phyloP scores from a whole-genome alignment of 371 early-diverging fungal genomes.

The Actinomortierella wolfii region DNA sequence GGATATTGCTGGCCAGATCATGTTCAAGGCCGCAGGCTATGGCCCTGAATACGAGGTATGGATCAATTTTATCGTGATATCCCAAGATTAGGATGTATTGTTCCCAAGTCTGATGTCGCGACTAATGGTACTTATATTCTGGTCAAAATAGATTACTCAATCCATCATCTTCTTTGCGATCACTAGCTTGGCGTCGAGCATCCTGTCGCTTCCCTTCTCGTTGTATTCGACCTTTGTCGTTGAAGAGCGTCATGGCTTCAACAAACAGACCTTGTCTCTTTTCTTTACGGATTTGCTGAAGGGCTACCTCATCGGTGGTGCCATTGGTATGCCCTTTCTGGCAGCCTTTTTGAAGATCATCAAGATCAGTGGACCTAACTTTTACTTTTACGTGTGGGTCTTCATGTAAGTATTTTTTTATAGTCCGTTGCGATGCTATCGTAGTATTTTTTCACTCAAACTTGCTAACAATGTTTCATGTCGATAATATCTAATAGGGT shows the following conservation, averaged over 20 bases:
- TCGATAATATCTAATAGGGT: constrained; percentile 54
- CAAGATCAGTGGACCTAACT: constrained; percentile 79
- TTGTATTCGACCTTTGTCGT: constrained; percentile 94
- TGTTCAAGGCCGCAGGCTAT: constrained; percentile 61
- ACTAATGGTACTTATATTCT: constrained; percentile 1
- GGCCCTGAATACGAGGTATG: constrained; percentile 75
- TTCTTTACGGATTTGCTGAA: constrained; percentile 89
- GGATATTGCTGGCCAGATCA: constrained; percentile 60
- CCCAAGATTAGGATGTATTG: neutral
- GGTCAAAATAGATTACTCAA: constrained; percentile 69
- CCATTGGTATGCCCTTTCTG: constrained; percentile 80
- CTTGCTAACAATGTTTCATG: neutral
- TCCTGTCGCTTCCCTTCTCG: constrained; percentile 80
- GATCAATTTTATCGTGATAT: constrained; percentile 6
- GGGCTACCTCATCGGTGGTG: constrained; percentile 64
- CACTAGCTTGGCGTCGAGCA: constrained; percentile 64
- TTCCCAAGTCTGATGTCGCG: neutral
- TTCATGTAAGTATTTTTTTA: constrained; percentile 67
- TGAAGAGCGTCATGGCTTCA: constrained; percentile 96
- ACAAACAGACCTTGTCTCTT: constrained; percentile 88
- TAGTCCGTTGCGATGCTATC: constrained; percentile 2
- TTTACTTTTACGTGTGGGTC: constrained; percentile 90
- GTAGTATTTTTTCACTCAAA: constrained; percentile 2
- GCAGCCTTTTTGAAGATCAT: constrained; percentile 87
- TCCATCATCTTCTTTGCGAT: constrained; percentile 79